Percentiles rank a stretch among this genome's conserved stretches.
Evolutionary conservation across 129 eudicot genomes (phyloP).

Genomic region (Centaurea solstitialis): DNA sequence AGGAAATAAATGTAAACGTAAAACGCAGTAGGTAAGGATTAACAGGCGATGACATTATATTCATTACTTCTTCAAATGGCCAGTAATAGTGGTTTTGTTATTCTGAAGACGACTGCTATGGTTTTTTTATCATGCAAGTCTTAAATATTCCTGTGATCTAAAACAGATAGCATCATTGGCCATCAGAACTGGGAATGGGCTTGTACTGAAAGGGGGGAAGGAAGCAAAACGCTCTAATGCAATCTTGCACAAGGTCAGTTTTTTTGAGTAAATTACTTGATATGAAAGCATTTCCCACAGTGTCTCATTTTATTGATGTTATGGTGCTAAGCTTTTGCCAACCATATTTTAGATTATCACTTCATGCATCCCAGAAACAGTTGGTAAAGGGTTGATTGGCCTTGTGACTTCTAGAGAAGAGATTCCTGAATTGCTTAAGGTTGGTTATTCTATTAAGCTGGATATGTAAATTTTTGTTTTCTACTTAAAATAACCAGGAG

Average conservation of each 20-base stretch:
- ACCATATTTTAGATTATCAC: slow-evolving; percentile 65
- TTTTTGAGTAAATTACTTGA: neutral
- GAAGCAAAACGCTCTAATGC: slow-evolving; percentile 96
- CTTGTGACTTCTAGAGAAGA: slow-evolving; percentile 95
- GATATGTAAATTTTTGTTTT: neutral
- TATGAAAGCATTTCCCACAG: neutral
- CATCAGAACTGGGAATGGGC: slow-evolving; percentile 93
- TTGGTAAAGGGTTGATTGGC: slow-evolving; percentile 84
- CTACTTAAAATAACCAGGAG: neutral
- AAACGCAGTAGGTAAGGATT: neutral
- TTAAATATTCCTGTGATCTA: slow-evolving; percentile 17
- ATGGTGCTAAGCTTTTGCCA: slow-evolving; percentile 10
- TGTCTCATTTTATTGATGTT: slow-evolving; percentile 10
- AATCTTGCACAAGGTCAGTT: slow-evolving; percentile 79
- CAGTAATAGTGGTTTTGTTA: neutral
- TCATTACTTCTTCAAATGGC: neutral
- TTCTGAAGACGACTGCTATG: neutral
- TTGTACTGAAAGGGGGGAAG: slow-evolving; percentile 91
- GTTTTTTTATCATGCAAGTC: neutral
- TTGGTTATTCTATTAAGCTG: slow-evolving; percentile 20
- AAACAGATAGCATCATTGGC: slow-evolving; percentile 94
- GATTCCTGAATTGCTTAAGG: slow-evolving; percentile 97
- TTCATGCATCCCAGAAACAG: slow-evolving; percentile 78
- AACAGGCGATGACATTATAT: neutral
- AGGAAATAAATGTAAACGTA: neutral